A percentile compares a stretch with the other conserved stretches of the same genome.
These are phyloP conservation scores for Dentipellis fragilis DNA, from an alignment of 768 basidiomycete species.

Conservation along the genomic window DNA sequence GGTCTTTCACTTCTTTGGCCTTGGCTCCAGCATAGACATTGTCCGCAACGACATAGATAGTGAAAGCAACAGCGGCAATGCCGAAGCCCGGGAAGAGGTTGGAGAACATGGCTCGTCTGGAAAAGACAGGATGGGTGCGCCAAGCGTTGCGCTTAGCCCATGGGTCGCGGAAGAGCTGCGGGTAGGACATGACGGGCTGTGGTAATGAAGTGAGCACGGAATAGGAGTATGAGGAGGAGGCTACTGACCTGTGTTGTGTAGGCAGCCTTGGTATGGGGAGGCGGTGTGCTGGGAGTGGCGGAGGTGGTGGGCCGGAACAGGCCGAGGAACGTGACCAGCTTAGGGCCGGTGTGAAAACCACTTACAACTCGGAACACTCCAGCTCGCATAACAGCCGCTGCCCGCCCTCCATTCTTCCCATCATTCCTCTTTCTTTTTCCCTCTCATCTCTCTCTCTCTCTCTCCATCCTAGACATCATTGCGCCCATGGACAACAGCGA, in stretches of 20 bases:
- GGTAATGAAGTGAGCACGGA: not conserved
- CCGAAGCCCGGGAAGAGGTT: constrained; percentile 93
- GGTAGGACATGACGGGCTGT: constrained; percentile 16
- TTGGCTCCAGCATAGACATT: constrained; percentile 34
- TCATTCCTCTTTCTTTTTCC: constrained; percentile 11
- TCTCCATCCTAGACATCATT: not conserved
- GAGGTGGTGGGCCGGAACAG: not conserved
- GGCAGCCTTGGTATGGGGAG: not conserved
- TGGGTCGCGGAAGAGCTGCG: constrained; percentile 80
- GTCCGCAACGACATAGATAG: constrained; percentile 81
- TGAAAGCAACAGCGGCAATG: constrained; percentile 86
- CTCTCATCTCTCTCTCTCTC: not conserved
- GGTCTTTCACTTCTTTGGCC: constrained; percentile 9
- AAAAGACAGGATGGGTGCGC: constrained; percentile 86
- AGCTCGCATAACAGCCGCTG: constrained; percentile 4
- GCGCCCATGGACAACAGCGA: constrained; percentile 21
- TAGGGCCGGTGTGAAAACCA: constrained; percentile 48
- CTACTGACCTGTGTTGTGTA: not conserved
- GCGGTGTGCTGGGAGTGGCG: not conserved
- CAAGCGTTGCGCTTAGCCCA: constrained; percentile 93
- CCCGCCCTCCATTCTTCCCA: not conserved
- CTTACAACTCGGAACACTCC: constrained; percentile 14
- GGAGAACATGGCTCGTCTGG: constrained; percentile 77
- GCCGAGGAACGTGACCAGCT: constrained; percentile 13
- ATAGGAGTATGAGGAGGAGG: not conserved